Conservation (phyloP, 1,284 basidiomycete genomes). For the Sanghuangporus sanghuang region DNA sequence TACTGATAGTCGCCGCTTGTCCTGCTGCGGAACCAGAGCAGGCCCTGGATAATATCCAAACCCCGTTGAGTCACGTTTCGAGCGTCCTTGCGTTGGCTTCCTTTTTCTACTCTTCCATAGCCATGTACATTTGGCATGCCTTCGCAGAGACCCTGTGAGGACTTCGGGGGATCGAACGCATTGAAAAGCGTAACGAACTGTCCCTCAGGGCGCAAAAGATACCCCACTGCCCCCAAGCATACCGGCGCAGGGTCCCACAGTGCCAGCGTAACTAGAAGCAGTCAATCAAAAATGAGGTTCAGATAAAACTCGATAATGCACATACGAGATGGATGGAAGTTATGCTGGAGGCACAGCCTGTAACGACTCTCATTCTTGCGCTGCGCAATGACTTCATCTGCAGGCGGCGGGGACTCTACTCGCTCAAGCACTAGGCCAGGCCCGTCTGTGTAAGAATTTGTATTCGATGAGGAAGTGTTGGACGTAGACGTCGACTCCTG, state of each 20-base stretch:
- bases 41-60: constrained; percentile 50
- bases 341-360: constrained; percentile 53
- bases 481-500: constrained; percentile 14
- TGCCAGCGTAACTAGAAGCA: constrained; percentile 53
- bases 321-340: constrained; percentile 65
- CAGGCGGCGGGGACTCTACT: constrained; percentile 40
- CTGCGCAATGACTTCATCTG: constrained; percentile 39
- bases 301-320: constrained; percentile 14
- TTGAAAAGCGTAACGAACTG: constrained; percentile 68
- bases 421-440: constrained; percentile 20
- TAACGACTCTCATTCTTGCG: constrained; percentile 57
- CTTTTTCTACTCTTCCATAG: constrained; percentile 46
- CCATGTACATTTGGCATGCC: constrained; percentile 47
- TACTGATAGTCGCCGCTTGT: constrained; percentile 34
- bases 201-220: constrained; percentile 56
- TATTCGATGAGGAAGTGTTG: constrained; percentile 17
- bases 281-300: not conserved
- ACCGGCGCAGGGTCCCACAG: constrained; percentile 64
- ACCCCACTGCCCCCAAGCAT: constrained; percentile 66
- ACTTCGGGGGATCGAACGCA: constrained; percentile 45
- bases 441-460: constrained; percentile 21
- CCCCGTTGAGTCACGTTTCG: constrained; percentile 49
- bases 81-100: constrained; percentile 44
- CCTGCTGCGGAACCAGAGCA: constrained; percentile 39
- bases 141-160: constrained; percentile 28